Conservation (phyloP, 31 red algal species). For the Bonnemaisonia californica region DNA sequence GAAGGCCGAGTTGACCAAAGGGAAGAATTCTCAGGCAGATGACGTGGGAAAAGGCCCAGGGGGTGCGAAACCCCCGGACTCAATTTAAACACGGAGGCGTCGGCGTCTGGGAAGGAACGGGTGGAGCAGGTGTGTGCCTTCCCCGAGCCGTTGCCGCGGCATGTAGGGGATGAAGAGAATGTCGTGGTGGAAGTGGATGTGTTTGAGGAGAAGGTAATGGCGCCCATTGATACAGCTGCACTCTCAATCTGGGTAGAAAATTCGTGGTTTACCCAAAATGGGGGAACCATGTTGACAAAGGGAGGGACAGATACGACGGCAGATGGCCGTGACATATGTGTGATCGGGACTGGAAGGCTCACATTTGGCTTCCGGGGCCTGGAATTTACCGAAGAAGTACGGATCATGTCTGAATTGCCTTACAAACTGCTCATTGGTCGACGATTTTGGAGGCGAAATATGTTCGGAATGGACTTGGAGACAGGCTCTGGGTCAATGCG, state of each 20-base stretch:
- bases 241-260: slow-evolving; percentile 19
- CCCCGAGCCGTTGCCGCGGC: neutral
- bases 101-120: neutral
- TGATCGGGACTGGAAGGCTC: neutral
- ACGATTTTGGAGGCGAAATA: neutral
- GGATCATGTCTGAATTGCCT: neutral
- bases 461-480: slow-evolving; percentile 6
- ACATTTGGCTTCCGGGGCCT: neutral
- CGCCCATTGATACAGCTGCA: slow-evolving; percentile 14
- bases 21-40: no score
- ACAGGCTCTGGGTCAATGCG: neutral
- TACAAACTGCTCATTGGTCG: slow-evolving; percentile 14
- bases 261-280: neutral
- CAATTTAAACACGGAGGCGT: neutral
- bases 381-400: neutral
- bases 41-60: neutral
- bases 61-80: neutral
- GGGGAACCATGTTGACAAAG: neutral
- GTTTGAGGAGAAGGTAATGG: neutral
- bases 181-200: neutral
- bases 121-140: neutral
- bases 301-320: neutral
- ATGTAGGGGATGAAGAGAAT: slow-evolving; percentile 1
- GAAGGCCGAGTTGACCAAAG: no score
- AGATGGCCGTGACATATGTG: neutral